A percentile compares a stretch with the other conserved stretches of the same genome.
Evolutionary conservation across 257 asterid genomes (phyloP).

Genomic region (Petunia secreta): DNA sequence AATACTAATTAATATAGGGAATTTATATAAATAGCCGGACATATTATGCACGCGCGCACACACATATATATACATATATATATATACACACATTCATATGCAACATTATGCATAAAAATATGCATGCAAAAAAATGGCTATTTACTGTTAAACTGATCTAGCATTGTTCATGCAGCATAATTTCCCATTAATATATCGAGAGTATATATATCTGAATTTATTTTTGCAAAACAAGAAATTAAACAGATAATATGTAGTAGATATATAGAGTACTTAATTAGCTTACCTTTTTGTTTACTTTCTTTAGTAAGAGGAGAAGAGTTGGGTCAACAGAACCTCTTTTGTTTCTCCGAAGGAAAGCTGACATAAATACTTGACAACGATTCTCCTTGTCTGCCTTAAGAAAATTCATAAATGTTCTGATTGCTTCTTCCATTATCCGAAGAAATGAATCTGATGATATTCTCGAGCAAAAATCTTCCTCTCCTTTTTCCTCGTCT

Average conservation of each 20-base stretch:
- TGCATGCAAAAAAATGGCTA: too few relatives aligned
- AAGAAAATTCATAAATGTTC: slow-evolving; percentile 82
- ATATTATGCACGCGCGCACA: too few relatives aligned
- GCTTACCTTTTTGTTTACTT: slow-evolving; percentile 69
- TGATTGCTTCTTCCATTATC: slow-evolving; percentile 78
- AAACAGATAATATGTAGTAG: too few relatives aligned
- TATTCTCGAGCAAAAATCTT: slow-evolving; percentile 59
- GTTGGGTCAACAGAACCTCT: slow-evolving; percentile 65
- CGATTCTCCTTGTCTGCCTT: slow-evolving; percentile 75
- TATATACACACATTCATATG: too few relatives aligned
- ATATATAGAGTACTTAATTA: neutral
- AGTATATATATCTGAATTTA: too few relatives aligned
- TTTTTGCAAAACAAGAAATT: neutral
- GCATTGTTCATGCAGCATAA: too few relatives aligned
- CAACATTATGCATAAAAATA: too few relatives aligned
- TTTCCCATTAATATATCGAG: too few relatives aligned
- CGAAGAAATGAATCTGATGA: slow-evolving; percentile 71
- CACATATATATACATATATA: neutral
- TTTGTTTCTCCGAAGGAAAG: slow-evolving; percentile 58
- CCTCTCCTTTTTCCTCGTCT: slow-evolving; percentile 58
- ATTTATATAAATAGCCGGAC: too few relatives aligned
- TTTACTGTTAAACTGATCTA: too few relatives aligned
- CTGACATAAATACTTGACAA: slow-evolving; percentile 54
- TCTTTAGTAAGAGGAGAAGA: slow-evolving; percentile 65
- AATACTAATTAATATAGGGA: too few relatives aligned